Percentiles rank a stretch among this genome's conserved stretches.
Evolutionary conservation across 768 basidiomycete species (phyloP).

Genomic region (Pholiota microspora): DNA sequence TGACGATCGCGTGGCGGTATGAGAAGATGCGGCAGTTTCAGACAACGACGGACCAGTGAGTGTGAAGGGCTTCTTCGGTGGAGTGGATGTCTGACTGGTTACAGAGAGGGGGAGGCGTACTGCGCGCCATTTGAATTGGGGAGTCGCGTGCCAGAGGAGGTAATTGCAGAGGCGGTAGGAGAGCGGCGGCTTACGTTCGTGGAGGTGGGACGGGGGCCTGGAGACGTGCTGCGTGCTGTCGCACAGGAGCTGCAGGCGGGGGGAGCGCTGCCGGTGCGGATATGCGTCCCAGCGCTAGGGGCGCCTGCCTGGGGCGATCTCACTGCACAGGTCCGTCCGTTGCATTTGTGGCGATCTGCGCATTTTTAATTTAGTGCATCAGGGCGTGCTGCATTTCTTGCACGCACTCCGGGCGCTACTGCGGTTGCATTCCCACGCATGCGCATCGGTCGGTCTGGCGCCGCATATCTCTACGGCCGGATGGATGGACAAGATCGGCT

Average conservation of each 20-base stretch:
- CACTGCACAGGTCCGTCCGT: conserved; percentile 47
- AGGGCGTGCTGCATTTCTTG: conserved; percentile 76
- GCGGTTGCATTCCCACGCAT: conserved; percentile 53
- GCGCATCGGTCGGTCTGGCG: conserved; percentile 67
- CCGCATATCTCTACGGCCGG: conserved; percentile 60
- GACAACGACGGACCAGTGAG: conserved; percentile 58
- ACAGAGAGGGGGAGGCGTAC: conserved; percentile 56
- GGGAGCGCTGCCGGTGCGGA: conserved; percentile 40
- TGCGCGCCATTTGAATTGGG: conserved; percentile 77
- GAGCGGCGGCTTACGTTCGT: conserved; percentile 23
- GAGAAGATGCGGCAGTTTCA: conserved; percentile 90
- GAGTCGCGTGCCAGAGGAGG: conserved; percentile 49
- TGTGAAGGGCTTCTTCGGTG: not conserved
- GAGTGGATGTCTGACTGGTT: conserved; percentile 3
- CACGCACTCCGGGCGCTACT: conserved; percentile 62
- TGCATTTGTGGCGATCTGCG: conserved; percentile 1
- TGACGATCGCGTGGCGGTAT: conserved; percentile 98
- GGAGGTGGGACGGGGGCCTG: conserved; percentile 11
- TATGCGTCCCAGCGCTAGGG: conserved; percentile 64
- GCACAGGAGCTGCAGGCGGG: conserved; percentile 18
- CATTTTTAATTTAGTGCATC: conserved; percentile 8
- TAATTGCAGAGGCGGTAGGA: conserved; percentile 42
- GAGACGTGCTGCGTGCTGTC: conserved; percentile 18
- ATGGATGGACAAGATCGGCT: conserved; percentile 78
- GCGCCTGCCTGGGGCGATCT: conserved; percentile 71